Conservation (phyloP, 768 basidiomycete genomes). For the Kwoniella dendrophila region DNA sequence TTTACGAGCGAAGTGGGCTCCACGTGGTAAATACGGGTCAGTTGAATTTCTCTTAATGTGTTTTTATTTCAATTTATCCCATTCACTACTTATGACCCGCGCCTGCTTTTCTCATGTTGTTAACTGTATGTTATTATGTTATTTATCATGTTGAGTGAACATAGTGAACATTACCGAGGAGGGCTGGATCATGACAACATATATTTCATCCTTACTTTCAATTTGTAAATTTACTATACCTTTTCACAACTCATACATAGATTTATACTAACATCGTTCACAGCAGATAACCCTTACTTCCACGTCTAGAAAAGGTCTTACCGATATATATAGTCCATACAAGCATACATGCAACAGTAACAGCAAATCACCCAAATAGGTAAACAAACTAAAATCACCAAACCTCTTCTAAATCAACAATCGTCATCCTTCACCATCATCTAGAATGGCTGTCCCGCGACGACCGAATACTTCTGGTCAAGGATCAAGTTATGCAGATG, state of each 20-base stretch:
- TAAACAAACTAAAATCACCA: conserved; percentile 11
- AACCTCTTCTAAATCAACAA: background rate
- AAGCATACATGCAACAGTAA: conserved; percentile 6
- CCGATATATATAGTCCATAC: too few relatives aligned
- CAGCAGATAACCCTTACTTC: too few relatives aligned
- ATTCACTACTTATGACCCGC: conserved; percentile 2
- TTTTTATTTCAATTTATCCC: conserved; percentile 25
- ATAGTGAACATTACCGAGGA: background rate
- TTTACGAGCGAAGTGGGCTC: background rate
- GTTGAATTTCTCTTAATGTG: conserved; percentile 1
- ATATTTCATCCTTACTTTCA: background rate
- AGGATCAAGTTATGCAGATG: conserved; percentile 37
- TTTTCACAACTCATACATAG: too few relatives aligned
- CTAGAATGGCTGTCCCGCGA: conserved; percentile 21
- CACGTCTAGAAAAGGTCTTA: too few relatives aligned
- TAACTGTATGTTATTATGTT: background rate
- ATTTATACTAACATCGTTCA: too few relatives aligned
- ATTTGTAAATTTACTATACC: background rate
- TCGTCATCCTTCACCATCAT: background rate
- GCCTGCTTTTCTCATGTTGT: conserved; percentile 14
- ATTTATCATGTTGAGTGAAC: background rate
- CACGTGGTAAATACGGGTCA: background rate
- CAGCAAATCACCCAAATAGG: background rate
- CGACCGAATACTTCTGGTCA: conserved; percentile 12
- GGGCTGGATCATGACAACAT: conserved; percentile 23